Base-by-base conservation (phyloP, 352 stramenopile genomes). In the Phytopythium helicoides region DNA sequence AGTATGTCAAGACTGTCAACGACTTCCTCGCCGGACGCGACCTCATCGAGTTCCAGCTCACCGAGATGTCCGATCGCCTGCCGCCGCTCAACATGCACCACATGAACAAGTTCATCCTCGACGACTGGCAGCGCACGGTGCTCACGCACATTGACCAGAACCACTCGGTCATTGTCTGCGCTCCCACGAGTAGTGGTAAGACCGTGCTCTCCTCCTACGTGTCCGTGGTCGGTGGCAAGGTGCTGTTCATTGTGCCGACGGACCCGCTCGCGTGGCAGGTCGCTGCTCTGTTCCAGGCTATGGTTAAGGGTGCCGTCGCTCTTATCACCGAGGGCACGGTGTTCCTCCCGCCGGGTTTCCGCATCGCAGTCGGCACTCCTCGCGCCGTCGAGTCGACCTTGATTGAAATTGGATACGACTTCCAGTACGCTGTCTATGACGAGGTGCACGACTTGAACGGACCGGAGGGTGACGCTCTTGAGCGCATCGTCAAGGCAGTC, bases 261-360 rank as follows among this genome's bases (percentile, higher is more conserved):
- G 96, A 99, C 70, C 96, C 97, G 28, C 81, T 99, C 7, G 97
- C 98, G 16, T 99, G 96, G 96, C 97, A 99, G 68, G 96, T 99
- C 56, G 96, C 96, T 1, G 97, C 97, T 14, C 87, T 98, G n/a
- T 99, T 99, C 81, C 95, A 98, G 64, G 86, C 97, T 36, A 98
- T 99, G 70, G 96, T 98, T 51, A 96, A 97, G 62, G 95, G 96
- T 18, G 96, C 97, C 23, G 96, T 99, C 3, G 96, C 93, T 28
- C 71, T 99, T 36, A 97, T 97, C 52, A 99, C 96, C 3, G 94
- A 98, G 44, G 84, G 84, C 26, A 92, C 79, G 1, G 80, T 91
- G 9, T 94, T 94, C 62, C 58, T 94, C 28, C 84, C 84, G 18
- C 73, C 76, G 22, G 79, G 78, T 25, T 94, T 90, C 56, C 83